phyloP scores from a whole-genome alignment of 768 basidiomycete genomes.

The Termitomyces titanicus region DNA sequence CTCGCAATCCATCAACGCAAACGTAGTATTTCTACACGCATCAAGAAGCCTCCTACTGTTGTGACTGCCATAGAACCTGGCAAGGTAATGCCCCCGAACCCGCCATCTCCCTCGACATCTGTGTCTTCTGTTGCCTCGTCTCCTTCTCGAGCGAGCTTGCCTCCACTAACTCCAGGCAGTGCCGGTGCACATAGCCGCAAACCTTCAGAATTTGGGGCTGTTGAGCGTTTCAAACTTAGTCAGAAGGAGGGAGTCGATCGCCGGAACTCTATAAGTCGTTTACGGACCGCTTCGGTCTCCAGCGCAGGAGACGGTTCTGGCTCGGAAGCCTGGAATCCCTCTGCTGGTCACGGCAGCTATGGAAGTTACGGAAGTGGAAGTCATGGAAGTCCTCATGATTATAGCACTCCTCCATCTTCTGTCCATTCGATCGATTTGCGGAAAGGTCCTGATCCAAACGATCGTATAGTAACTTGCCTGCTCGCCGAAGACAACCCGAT shows the following conservation, averaged over 20 bases:
- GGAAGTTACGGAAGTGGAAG: conserved; percentile 13
- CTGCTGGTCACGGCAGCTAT: conserved; percentile 51
- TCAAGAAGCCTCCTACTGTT: conserved; percentile 80
- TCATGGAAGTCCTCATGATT: conserved; percentile 33
- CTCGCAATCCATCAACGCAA: conserved; percentile 55
- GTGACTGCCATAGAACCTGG: conserved; percentile 61
- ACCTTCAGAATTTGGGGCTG: conserved; percentile 84
- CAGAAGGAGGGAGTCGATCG: conserved; percentile 76
- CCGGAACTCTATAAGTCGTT: conserved; percentile 78
- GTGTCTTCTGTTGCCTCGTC: conserved; percentile 90
- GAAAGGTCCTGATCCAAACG: conserved; percentile 72
- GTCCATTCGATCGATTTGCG: conserved; percentile 82
- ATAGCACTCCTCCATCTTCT: conserved; percentile 75
- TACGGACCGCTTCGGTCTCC: conserved; percentile 84
- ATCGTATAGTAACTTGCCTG: conserved; percentile 89
- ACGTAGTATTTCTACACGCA: conserved; percentile 76
- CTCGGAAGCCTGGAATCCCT: conserved; percentile 69
- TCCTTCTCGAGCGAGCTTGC: conserved; percentile 71
- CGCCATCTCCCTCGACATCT: conserved; percentile 89
- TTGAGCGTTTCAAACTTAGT: conserved; percentile 85
- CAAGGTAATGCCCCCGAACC: conserved; percentile 62
- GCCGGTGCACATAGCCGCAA: conserved; percentile 68
- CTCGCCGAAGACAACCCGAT: conserved; percentile 98
- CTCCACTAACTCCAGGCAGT: conserved; percentile 70
- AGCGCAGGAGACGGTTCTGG: conserved; percentile 77